Conservation (phyloP, 2,329 filamentous ascomycete genomes). For the Apiospora phragmitis region DNA sequence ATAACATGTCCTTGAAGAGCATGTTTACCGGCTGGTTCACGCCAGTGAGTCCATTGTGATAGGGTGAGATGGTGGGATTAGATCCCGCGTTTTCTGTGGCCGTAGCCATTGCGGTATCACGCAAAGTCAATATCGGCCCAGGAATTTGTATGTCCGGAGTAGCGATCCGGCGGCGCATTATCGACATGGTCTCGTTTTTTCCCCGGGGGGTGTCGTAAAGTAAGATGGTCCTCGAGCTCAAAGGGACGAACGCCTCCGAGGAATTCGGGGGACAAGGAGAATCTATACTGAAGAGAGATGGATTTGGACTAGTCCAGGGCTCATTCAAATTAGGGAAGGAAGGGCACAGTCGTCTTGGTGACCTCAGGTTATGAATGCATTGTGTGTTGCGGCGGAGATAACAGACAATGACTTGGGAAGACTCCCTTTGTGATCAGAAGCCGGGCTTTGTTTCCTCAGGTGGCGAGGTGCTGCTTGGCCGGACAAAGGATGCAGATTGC, state of each 20-base stretch:
- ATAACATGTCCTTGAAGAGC: slow-evolving; percentile 56
- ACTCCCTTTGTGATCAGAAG: neutral
- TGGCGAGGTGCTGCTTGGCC: neutral
- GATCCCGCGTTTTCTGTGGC: slow-evolving; percentile 23
- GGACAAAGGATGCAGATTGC: neutral
- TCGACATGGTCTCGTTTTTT: slow-evolving; percentile 26
- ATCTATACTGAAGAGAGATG: slow-evolving; percentile 25
- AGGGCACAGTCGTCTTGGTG: slow-evolving; percentile 24
- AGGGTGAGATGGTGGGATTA: slow-evolving; percentile 55
- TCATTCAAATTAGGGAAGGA: slow-evolving; percentile 16
- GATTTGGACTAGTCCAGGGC: slow-evolving; percentile 21
- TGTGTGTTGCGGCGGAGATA: slow-evolving; percentile 20
- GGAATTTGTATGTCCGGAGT: slow-evolving; percentile 28
- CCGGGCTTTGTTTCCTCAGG: neutral
- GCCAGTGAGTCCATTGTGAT: slow-evolving; percentile 56
- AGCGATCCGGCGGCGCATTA: slow-evolving; percentile 35
- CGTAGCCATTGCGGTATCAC: slow-evolving; percentile 24
- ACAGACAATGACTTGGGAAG: neutral
- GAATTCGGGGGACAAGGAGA: slow-evolving; percentile 19
- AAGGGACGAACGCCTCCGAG: slow-evolving; percentile 13
- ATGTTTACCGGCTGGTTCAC: slow-evolving; percentile 61
- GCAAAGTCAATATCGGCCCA: slow-evolving; percentile 27
- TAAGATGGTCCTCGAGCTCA: slow-evolving; percentile 6
- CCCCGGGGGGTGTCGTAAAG: slow-evolving; percentile 14
- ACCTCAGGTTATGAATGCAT: slow-evolving; percentile 27